A percentile compares a stretch with the other conserved stretches of the same genome.
Evolutionary conservation across 1,284 basidiomycete genomes (phyloP).

Genomic region (Waitea zeae): DNA sequence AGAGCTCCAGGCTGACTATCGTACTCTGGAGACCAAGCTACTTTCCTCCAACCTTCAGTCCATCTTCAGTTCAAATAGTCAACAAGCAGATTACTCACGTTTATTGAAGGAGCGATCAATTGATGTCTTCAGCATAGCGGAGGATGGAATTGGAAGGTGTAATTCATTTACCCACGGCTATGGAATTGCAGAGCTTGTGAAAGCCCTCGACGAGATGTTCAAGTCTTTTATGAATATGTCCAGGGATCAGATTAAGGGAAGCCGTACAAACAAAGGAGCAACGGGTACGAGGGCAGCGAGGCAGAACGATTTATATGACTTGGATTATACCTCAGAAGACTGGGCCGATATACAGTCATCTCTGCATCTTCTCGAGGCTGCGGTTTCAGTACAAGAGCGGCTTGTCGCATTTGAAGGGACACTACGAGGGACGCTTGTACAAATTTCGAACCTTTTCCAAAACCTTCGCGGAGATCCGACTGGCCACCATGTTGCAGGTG

Average conservation of each 20-base stretch:
- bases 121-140: conserved; percentile 59
- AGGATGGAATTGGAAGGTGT: conserved; percentile 64
- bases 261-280: no score
- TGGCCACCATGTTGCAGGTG: conserved; percentile 37
- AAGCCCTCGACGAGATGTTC: conserved; percentile 57
- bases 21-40: conserved; percentile 51
- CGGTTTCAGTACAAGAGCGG: conserved; percentile 52
- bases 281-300: no score
- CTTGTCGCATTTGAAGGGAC: conserved; percentile 52
- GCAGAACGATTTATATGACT: conserved; percentile 49
- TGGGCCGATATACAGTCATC: conserved; percentile 74
- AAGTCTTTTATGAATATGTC: conserved; percentile 48
- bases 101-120: conserved; percentile 53
- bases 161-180: conserved; percentile 77
- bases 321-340: conserved; percentile 79
- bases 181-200: conserved; percentile 54
- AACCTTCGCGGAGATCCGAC: conserved; percentile 34
- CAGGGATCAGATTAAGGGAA: conserved; percentile 38
- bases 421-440: conserved; percentile 36
- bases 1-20: conserved; percentile 76
- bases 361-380: conserved; percentile 68
- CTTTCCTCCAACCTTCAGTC: conserved; percentile 33
- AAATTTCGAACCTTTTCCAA: conserved; percentile 40
- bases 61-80: conserved; percentile 10
- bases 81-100: conserved; percentile 36